Evolutionary conservation across 2,329 filamentous ascomycete species (phyloP), one percentile per base, ranked within the genome.

Genomic region (Aspergillus brunneoviolaceus): DNA sequence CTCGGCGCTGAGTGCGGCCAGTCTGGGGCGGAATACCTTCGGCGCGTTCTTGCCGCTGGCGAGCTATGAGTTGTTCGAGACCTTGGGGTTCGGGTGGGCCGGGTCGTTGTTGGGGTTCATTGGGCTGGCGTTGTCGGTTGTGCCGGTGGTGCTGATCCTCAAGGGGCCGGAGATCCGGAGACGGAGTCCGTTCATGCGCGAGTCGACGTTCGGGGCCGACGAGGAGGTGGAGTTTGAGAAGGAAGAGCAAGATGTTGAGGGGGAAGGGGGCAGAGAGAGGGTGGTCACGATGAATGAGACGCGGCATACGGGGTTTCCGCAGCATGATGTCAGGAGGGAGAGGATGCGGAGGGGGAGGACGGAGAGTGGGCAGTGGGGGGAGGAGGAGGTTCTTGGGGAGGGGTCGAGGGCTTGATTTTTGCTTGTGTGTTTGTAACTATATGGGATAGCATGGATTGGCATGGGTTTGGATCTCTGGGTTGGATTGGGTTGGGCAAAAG

Each of bases 31-130:
- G 6, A 81, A 80, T 58, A 60, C 72, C 0, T 75, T 82, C n/a
- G 80, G 77, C 6, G 79, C 78, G 0, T 81, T 79, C 11, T 63
- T 82, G 12, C 80, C 81, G 0, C 69, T 82, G 0, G 78, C 77
- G 0, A 77, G 78, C 1, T 77, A 73, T 14, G 60, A 72, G 19
- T 65, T 81, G 1, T 81, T 79, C 49, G 58, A 70, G 3, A 76
- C 71, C 1, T 62, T 81, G 7, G 77, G 77, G 0, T 79, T 74
- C 59, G 74, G 74, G 1, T 80, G 78, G 78, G 80, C 79, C 5
- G 74, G 75, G 0, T 76, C 71, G 0, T 58, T 81, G 31, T 65
- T 81, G 1, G 80, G 78, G 0, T 80, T 80, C 51, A 73, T 81
- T 16, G 78, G 75, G 0, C 48, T 77, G 25, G 73, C 69, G 3